phyloP scores from a whole-genome alignment of 2,329 filamentous ascomycete species.

The Cladosporium sp. region DNA sequence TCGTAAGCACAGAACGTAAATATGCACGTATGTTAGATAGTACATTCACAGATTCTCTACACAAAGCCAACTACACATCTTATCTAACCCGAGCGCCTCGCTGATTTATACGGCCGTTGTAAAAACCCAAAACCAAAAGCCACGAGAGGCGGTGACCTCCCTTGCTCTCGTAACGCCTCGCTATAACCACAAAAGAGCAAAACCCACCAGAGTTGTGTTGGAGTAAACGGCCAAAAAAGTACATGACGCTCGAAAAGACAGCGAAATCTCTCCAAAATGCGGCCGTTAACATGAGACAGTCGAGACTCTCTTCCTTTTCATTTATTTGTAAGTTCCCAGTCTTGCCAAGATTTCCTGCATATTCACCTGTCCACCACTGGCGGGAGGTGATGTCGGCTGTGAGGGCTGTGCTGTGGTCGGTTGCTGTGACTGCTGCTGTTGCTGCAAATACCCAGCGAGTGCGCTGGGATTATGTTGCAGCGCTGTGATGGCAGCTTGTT shows the following conservation, averaged over 20 bases:
- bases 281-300: neutral
- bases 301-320: too few species aligned
- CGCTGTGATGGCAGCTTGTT: slow-evolving; percentile 29
- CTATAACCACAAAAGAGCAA: neutral
- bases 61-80: neutral
- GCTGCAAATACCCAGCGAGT: slow-evolving; percentile 28
- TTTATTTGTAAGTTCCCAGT: slow-evolving; percentile 46
- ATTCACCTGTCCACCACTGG: slow-evolving; percentile 34
- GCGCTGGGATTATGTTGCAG: slow-evolving; percentile 23
- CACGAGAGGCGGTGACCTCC: neutral
- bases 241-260: neutral
- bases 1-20: too few species aligned
- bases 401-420: slow-evolving; percentile 22
- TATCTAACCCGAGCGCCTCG: neutral
- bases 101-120: neutral
- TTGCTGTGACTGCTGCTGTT: slow-evolving; percentile 30
- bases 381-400: slow-evolving; percentile 16
- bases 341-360: slow-evolving; percentile 74
- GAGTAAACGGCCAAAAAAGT: neutral
- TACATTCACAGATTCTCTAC: neutral
- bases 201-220: neutral
- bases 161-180: neutral
- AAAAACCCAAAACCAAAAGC: neutral
- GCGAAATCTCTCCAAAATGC: neutral
- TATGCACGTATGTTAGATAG: neutral